Evolutionary conservation across 371 early-diverging fungal genomes (phyloP).

Genomic region (Mortierella sp.): DNA sequence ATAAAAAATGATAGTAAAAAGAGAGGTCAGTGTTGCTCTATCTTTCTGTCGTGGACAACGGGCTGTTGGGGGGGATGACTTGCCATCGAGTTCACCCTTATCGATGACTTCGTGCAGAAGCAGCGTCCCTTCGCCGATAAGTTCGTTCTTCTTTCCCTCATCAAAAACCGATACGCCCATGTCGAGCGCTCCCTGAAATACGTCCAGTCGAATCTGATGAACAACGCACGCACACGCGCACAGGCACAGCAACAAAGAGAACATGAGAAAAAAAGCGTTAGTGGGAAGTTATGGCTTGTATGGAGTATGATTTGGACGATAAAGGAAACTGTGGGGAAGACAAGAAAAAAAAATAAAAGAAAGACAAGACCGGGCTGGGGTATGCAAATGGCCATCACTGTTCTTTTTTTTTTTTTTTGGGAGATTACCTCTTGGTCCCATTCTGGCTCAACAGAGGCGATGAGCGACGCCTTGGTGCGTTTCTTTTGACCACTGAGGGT

Average conservation of each 20-base stretch:
- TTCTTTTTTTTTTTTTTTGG: background rate
- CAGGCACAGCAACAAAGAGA: background rate
- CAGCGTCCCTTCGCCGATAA: constrained; percentile 45
- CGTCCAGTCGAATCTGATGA: constrained; percentile 45
- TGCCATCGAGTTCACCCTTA: constrained; percentile 57
- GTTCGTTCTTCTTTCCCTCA: constrained; percentile 52
- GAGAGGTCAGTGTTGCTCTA: background rate
- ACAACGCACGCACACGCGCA: constrained; percentile 1
- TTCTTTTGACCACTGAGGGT: constrained; percentile 41
- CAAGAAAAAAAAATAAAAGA: background rate
- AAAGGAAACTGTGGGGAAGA: background rate
- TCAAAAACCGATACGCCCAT: constrained; percentile 41
- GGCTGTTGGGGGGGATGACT: background rate
- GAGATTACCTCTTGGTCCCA: constrained; percentile 55
- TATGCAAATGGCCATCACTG: background rate
- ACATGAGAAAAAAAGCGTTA: background rate
- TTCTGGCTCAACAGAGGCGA: constrained; percentile 51
- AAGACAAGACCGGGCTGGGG: background rate
- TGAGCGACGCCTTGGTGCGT: constrained; percentile 44
- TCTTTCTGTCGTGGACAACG: background rate
- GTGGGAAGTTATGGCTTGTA: background rate
- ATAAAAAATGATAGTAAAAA: background rate
- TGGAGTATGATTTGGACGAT: too few species aligned
- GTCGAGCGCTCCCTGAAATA: constrained; percentile 42
- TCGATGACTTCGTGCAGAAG: constrained; percentile 51